Percentiles rank a stretch among this genome's conserved stretches.
Conservation (phyloP, 768 basidiomycete species). For the Suillus bovinus region DNA sequence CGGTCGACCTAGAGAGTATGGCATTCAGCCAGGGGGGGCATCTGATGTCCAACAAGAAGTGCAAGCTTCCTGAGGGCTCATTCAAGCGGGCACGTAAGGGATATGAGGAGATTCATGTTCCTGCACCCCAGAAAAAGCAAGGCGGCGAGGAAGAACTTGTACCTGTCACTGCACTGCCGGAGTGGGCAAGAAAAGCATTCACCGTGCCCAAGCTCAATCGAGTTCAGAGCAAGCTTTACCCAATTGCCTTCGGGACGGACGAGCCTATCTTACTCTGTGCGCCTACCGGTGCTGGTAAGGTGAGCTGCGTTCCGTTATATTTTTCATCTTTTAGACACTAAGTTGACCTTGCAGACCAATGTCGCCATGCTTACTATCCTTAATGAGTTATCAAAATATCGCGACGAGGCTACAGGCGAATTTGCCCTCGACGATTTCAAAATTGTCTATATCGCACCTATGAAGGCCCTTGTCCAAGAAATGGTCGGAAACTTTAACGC, state of each 20-base stretch:
- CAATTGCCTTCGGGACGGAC: constrained; percentile 91
- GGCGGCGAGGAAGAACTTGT: constrained; percentile 67
- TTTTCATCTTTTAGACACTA: constrained; percentile 1
- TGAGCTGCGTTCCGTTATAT: constrained; percentile 33
- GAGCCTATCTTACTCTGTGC: constrained; percentile 96
- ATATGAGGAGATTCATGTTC: constrained; percentile 97
- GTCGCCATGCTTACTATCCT: constrained; percentile 96
- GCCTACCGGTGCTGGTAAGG: constrained; percentile 98
- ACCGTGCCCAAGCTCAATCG: constrained; percentile 80
- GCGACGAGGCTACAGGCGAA: constrained; percentile 75
- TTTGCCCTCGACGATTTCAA: constrained; percentile 93
- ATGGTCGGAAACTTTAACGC: constrained; percentile 94
- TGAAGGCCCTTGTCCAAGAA: constrained; percentile 99
- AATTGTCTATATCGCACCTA: constrained; percentile 96
- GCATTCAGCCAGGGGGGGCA: constrained; percentile 97
- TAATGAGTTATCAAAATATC: constrained; percentile 84
- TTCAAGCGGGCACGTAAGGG: constrained; percentile 97
- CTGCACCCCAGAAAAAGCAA: constrained; percentile 81
- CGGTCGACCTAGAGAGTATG: constrained; percentile 90
- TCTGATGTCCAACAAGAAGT: constrained; percentile 98
- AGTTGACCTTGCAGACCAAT: constrained; percentile 69
- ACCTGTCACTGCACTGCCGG: constrained; percentile 69
- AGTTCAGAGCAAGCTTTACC: constrained; percentile 91
- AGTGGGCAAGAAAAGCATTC: constrained; percentile 89
- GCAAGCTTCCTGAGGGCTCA: constrained; percentile 95